phyloP scores from a whole-genome alignment of 2,329 filamentous ascomycete genomes.

The Grosmannia clavigera region DNA sequence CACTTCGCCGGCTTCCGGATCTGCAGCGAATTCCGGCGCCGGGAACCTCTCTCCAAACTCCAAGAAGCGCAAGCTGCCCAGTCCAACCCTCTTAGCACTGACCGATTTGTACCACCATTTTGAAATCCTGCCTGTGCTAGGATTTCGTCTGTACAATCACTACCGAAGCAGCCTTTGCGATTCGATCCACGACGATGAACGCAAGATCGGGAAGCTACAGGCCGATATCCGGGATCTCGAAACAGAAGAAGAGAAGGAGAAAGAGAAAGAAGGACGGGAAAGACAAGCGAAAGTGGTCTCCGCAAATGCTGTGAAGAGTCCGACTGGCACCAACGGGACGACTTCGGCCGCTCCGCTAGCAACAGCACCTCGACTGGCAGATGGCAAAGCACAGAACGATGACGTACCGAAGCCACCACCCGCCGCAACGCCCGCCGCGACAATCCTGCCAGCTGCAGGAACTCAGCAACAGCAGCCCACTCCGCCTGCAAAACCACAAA shows the following conservation, averaged over 20 bases:
- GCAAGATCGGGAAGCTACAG: conserved; percentile 48
- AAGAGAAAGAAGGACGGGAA: conserved; percentile 2
- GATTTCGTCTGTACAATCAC: conserved; percentile 60
- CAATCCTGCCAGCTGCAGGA: not conserved
- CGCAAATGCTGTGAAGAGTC: not conserved
- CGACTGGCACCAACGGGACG: too few species aligned
- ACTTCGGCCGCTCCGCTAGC: not conserved
- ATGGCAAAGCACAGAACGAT: not conserved
- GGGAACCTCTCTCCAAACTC: conserved; percentile 33
- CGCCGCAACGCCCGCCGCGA: not conserved
- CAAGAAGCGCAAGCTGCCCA: conserved; percentile 64
- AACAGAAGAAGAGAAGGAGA: conserved; percentile 17
- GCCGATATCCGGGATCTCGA: conserved; percentile 59
- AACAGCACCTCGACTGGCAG: not conserved
- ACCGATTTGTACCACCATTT: conserved; percentile 54
- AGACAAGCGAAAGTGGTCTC: not conserved
- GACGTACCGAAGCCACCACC: not conserved
- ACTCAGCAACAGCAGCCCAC: not conserved
- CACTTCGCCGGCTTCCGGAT: not conserved
- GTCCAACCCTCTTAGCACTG: conserved; percentile 49
- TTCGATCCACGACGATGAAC: conserved; percentile 65
- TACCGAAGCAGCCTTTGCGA: conserved; percentile 60
- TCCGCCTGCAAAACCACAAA: not conserved
- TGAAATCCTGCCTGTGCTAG: conserved; percentile 56
- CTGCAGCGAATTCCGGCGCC: conserved; percentile 18